Base-by-base conservation (phyloP, 768 basidiomycete genomes). In the Dentipellis sp. region DNA sequence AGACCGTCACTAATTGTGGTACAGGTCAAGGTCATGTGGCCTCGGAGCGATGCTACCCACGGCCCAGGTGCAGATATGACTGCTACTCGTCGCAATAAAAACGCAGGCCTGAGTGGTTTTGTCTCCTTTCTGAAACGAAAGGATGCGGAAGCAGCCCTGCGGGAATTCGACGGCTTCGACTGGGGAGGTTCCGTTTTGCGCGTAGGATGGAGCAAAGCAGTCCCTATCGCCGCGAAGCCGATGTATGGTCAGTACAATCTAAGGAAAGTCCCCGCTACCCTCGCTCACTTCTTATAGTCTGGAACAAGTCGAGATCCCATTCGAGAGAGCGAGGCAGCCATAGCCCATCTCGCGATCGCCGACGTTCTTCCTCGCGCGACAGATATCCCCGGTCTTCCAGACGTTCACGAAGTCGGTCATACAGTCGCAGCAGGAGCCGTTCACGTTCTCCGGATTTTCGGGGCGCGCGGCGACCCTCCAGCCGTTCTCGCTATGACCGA, bases 11-110 rank as follows among this genome's bases (percentile, higher is more conserved):
- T 62, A 8, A 61, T 50, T 48, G 47, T 14, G 34, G 12, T 35
- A 17, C 17, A 93, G 91, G 90, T 94, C 46, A 93, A 95, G 75
- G 84, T 98, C 61, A 97, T 98, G 94, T 98, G 94, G 94, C 95
- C 94, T n/a, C 84, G 95, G 40, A 80, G 83, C 10, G 92, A 94
- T 65, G 78, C 72, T 16, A 75, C 78, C 2, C 60, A 70, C 6
- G 85, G 86, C 34, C 84, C 86, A 50, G 90, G 86, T 2, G 79
- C 82, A 21, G 86, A 90, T 47, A 88, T 91, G 79, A 86, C 86
- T 21, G 70, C 79, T 8, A 78, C 83, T 14, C 78, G 93, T 45
- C 78, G 84, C 50, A 76, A 73, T 50, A 88, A 89, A 69, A 85
- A 78, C 63, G 66, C 84, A 11, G 91, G 91, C 14, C 75, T 98